Evolutionary conservation across 257 asterid genomes (phyloP), one percentile per base, ranked within the genome.

Genomic region (Solanum pinnatisectum): DNA sequence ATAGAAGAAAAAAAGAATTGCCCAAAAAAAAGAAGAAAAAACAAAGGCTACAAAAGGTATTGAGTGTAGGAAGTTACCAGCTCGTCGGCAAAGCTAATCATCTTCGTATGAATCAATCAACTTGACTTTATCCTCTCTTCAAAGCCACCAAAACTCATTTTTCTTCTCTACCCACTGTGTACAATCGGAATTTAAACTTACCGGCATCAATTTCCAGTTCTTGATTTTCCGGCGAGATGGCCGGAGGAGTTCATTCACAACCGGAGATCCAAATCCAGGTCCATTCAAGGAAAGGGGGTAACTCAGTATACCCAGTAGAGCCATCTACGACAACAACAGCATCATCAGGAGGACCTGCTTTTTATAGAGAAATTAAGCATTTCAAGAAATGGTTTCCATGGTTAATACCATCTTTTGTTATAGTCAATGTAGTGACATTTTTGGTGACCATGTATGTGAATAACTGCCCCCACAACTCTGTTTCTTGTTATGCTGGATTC

Each of bases 321-420:
- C 56, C 90, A 83, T 89, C 91, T 8, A 68, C 91, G 16, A 91
- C 95, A 87, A 27, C 89, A 84, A 2, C 89, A 88, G 87, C 52
- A 39, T 37, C 65, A 30, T 33, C 89, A 74, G 83, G 52, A 74
- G 83, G 83, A 74, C 88, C 88, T 52, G 86, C 83, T 84, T 27
- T 52, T 23, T 93, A 91, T 89, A 86, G 93, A 59, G 97, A 96
- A 84, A 93, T 94, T 8, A 95, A 94, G 95, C 96, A 94, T 87
- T 93, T 92, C 88, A 93, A 92, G 96, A 95, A 92, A 88, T 93
- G 95, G 94, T 56, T 92, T 56, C 94, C 98, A 20, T 95, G 99
- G 99, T 87, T 96, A 87, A 90, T 95, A 60, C 99, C 98, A 71
- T 86, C 73, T 15, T 95, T 96, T 33, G 93, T 94, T n/a, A 88